Evolutionary conservation across 805 yeast genomes (phyloP), one percentile per base, ranked within the genome.

Genomic region (Metschnikowia amazonensis): DNA sequence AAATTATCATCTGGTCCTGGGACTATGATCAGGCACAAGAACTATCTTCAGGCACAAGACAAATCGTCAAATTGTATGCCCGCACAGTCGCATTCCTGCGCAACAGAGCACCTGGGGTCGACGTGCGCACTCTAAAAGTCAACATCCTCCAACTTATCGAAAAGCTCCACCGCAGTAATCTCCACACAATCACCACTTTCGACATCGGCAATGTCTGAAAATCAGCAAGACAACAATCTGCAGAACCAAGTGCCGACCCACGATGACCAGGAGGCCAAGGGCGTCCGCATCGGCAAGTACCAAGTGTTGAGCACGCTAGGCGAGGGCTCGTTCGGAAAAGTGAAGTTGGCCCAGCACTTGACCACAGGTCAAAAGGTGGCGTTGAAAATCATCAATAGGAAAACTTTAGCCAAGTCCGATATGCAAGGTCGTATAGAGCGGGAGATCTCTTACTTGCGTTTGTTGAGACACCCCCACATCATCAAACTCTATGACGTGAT

Each of bases 351-450:
- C 16, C 86, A 84, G 62, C 97, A 92, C 65, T 73, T 87, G 53
- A 85, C 87, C 11, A 90, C 97, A 3, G 95, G 95, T 32, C 96
- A 90, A 59, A 77, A 84, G 51, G 98, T 90, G 18, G 98, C 98
- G 1, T 72, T 90, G 50, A 90, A 90, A 64, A 92, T 90, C 64
- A 92, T 92, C 70, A 88, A 92, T 65, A 75, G 95, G 52, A 89
- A 88, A 66, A 89, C 96, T 0, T 72, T 90, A 62, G 95, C 97
- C 39, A 92, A 92, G 62, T 81, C 89, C 8, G 98, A 90, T 66
- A 90, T 90, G 98, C 97, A 90, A 62, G 97, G 97, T 23, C 76
- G 98, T 51, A 83, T 92, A 24, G 98, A 92, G 72, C 76, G 98
- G 57, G 98, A 92, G 65, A 92, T 92, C 43, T 84, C 95, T 10